Conservation (phyloP, 148 eudicot species). For the Rhododendron henanense region DNA sequence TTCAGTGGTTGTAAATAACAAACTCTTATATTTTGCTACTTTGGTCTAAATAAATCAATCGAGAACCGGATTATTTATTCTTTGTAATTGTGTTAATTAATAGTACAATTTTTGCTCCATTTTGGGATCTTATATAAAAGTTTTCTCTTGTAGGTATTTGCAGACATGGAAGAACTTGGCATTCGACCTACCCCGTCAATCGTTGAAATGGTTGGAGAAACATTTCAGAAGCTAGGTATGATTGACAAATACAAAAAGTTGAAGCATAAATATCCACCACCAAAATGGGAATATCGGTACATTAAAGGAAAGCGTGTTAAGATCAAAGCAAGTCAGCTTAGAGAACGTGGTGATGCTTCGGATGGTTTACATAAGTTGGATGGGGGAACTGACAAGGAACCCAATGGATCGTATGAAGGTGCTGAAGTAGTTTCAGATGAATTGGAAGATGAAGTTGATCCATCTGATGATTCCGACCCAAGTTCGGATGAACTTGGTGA, state of each 20-base stretch:
- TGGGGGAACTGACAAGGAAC: constrained; percentile 18
- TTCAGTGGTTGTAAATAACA: neutral
- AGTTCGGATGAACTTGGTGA: constrained; percentile 18
- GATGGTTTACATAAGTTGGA: constrained; percentile 16
- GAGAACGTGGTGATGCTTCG: constrained; percentile 20
- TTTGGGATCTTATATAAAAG: neutral
- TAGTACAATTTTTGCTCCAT: neutral
- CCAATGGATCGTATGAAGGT: constrained; percentile 13
- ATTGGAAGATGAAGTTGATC: constrained; percentile 9
- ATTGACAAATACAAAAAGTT: constrained; percentile 69
- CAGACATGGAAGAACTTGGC: constrained; percentile 97
- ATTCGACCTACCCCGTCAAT: constrained; percentile 58
- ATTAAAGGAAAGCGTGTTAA: constrained; percentile 77
- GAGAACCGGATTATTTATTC: neutral
- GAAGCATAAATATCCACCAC: constrained; percentile 79
- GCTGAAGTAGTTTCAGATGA: constrained; percentile 12
- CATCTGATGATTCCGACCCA: constrained; percentile 7
- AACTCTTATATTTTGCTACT: neutral
- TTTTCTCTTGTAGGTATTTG: constrained; percentile 46
- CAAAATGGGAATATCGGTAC: constrained; percentile 75
- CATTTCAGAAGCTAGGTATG: constrained; percentile 73
- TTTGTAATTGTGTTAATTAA: neutral
- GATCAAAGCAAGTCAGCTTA: constrained; percentile 39
- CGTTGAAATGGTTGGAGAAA: constrained; percentile 70
- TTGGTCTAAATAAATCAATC: neutral